phyloP scores from a whole-genome alignment of 352 stramenopile species.

The Phytophthora sansomeana region DNA sequence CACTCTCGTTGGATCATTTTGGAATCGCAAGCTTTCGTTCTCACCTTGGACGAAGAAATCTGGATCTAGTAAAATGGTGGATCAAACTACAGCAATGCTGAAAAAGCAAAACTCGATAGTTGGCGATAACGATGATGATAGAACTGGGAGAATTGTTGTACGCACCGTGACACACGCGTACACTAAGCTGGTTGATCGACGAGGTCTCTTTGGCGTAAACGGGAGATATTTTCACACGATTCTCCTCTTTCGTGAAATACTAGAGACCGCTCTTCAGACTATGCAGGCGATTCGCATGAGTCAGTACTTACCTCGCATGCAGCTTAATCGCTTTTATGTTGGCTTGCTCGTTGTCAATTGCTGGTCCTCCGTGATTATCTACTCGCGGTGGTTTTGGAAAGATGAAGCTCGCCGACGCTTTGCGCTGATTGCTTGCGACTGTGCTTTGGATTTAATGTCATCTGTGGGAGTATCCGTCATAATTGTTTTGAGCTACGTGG shows the following conservation, averaged over 20 bases:
- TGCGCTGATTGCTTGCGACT: constrained; percentile 27
- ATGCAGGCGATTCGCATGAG: constrained; percentile 37
- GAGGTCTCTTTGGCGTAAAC: constrained; percentile 29
- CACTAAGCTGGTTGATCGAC: neutral
- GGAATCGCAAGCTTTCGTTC: constrained; percentile 6
- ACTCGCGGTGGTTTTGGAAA: constrained; percentile 24
- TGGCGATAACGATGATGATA: neutral
- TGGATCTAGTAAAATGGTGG: neutral
- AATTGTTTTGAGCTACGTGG: constrained; percentile 24
- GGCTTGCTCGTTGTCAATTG: constrained; percentile 35
- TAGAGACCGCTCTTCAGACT: constrained; percentile 32
- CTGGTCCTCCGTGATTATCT: constrained; percentile 31
- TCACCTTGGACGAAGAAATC: neutral
- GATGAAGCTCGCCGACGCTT: constrained; percentile 26
- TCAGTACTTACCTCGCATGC: constrained; percentile 17
- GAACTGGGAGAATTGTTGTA: constrained; percentile 4
- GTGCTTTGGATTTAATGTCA: constrained; percentile 32
- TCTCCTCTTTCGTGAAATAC: constrained; percentile 27
- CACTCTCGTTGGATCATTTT: constrained; percentile 8
- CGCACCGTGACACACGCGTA: neutral
- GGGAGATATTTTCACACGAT: constrained; percentile 31
- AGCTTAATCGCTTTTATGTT: constrained; percentile 45
- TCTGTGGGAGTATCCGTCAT: constrained; percentile 28
- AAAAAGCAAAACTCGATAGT: neutral
- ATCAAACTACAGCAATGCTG: neutral